Evolutionary conservation across 805 yeast species (phyloP).

Genomic region (Zygosaccharomyces gambellarensis): DNA sequence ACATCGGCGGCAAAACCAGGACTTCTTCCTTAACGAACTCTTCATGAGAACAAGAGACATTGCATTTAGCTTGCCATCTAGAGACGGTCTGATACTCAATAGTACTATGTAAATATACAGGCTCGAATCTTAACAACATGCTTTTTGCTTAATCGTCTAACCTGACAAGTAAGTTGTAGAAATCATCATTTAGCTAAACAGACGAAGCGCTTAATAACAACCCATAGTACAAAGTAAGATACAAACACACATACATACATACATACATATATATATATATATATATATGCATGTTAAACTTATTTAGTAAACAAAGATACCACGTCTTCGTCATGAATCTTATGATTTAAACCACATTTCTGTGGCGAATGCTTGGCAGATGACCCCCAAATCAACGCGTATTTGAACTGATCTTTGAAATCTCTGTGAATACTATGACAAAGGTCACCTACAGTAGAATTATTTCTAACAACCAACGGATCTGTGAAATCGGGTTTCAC

Average conservation of each 20-base stretch:
- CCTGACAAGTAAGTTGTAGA: not conserved
- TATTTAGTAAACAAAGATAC: constrained; percentile 85
- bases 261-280: too few species aligned
- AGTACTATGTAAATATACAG: constrained; percentile 5
- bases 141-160: not conserved
- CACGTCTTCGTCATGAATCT: constrained; percentile 88
- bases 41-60: not conserved
- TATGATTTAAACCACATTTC: constrained; percentile 85
- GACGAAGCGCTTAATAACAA: constrained; percentile 1
- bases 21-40: not conserved
- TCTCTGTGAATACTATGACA: constrained; percentile 92
- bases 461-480: constrained; percentile 83
- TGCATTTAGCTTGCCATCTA: constrained; percentile 6
- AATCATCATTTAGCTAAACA: not conserved
- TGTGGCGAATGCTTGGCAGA: constrained; percentile 95
- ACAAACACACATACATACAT: not conserved
- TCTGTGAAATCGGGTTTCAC: constrained; percentile 74
- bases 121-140: constrained; percentile 3
- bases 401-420: constrained; percentile 85
- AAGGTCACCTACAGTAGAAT: constrained; percentile 75
- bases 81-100: constrained; percentile 1
- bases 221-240: not conserved
- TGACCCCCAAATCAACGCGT: constrained; percentile 95
- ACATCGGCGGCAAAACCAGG: constrained; percentile 15
- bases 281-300: not conserved